These are phyloP conservation scores for Crassisporium funariophilum DNA, from an alignment of 768 basidiomycete genomes.

Conservation along the genomic window DNA sequence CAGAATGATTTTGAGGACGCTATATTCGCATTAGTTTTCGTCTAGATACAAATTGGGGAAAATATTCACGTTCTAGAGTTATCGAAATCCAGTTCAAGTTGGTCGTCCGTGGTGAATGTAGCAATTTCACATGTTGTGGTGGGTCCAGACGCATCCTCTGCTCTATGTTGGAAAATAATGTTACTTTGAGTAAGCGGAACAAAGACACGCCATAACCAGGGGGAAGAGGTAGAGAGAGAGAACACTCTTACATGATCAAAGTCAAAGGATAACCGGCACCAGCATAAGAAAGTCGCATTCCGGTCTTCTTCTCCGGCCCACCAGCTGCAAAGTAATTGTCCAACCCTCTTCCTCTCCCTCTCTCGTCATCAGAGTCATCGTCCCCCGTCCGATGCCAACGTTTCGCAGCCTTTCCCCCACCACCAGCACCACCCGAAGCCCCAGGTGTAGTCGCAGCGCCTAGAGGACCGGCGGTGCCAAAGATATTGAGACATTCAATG, in stretches of 20 bases:
- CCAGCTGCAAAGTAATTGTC: conserved; percentile 54
- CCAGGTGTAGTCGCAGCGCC: conserved; percentile 32
- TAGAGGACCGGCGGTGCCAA: conserved; percentile 73
- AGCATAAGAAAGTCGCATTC: conserved; percentile 82
- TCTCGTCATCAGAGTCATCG: conserved; percentile 47
- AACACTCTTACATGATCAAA: conserved; percentile 67
- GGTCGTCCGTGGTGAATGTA: conserved; percentile 82
- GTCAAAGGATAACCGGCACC: conserved; percentile 80
- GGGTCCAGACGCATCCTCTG: conserved; percentile 78
- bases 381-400: conserved; percentile 15
- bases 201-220: conserved; percentile 1
- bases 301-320: conserved; percentile 65
- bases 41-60: neutral
- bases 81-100: conserved; percentile 80
- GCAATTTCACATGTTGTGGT: conserved; percentile 87
- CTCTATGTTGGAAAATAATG: conserved; percentile 46
- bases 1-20: conserved; percentile 81
- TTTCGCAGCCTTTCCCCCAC: conserved; percentile 7
- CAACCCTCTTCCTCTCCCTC: conserved; percentile 45
- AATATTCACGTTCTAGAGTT: conserved; percentile 56
- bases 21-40: conserved; percentile 25
- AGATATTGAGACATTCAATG: conserved; percentile 91
- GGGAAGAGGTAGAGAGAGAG: neutral
- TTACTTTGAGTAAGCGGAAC: too few species aligned
- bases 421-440: conserved; percentile 5